Conservation (phyloP, 495 filamentous ascomycete species). For the Aspergillus kassunensis region DNA sequence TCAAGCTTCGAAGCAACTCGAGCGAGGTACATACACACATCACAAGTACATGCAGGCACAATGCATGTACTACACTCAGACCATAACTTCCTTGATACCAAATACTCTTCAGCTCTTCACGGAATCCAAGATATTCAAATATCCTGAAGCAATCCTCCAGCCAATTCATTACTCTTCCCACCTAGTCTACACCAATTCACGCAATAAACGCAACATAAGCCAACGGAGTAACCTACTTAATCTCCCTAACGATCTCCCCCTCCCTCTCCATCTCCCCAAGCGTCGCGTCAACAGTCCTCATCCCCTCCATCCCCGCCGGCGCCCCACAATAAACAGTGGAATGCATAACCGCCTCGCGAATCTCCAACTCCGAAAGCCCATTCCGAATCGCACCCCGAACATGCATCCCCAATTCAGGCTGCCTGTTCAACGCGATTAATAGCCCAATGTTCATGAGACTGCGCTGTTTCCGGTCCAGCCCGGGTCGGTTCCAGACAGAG, state of each 20-base stretch:
- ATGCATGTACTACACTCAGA: too few species aligned
- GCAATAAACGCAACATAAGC: too few species aligned
- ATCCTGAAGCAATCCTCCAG: neutral
- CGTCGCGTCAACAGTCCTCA: conserved; percentile 18
- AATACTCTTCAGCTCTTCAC: neutral
- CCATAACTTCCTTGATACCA: too few species aligned
- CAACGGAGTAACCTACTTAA: too few species aligned
- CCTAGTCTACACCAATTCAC: neutral
- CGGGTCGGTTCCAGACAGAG: conserved; percentile 50
- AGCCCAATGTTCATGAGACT: conserved; percentile 47
- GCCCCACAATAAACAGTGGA: conserved; percentile 52
- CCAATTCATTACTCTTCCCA: neutral
- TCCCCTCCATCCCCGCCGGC: conserved; percentile 54
- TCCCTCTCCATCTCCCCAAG: conserved; percentile 18
- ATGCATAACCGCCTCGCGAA: conserved; percentile 43
- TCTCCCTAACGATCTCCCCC: conserved; percentile 14
- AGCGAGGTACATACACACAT: too few species aligned
- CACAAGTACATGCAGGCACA: too few species aligned
- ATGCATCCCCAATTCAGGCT: conserved; percentile 50
- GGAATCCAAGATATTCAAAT: neutral
- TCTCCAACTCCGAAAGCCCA: conserved; percentile 49
- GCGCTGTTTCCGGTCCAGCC: conserved; percentile 50
- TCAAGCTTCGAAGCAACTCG: too few species aligned
- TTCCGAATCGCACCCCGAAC: conserved; percentile 53
- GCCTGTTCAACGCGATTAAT: conserved; percentile 49